phyloP scores from a whole-genome alignment of 2,329 filamentous ascomycete genomes.

The Nemania diffusa region DNA sequence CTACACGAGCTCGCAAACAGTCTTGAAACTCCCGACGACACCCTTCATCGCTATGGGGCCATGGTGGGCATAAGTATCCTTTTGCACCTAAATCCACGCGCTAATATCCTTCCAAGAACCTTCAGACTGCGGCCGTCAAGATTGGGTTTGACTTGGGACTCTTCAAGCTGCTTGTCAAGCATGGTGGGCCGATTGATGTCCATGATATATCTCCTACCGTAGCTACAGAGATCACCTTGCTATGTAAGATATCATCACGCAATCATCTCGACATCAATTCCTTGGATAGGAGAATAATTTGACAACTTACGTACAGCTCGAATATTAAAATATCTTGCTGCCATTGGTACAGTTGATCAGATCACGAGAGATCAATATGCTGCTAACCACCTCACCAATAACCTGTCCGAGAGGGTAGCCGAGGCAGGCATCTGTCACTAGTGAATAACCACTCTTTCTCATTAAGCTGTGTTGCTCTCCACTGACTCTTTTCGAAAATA shows the following conservation, averaged over 20 bases:
- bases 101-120: background rate
- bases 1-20: background rate
- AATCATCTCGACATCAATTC: too few relatives aligned
- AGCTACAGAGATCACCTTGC: background rate
- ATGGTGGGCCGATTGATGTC: background rate
- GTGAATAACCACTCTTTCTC: background rate
- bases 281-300: too few relatives aligned
- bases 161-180: background rate
- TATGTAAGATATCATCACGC: background rate
- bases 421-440: background rate
- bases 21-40: constrained; percentile 1
- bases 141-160: constrained; percentile 1
- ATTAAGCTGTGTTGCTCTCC: too few relatives aligned
- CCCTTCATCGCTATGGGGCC: background rate
- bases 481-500: background rate
- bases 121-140: background rate
- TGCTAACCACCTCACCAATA: background rate
- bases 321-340: background rate
- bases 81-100: background rate
- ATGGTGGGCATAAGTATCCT: background rate
- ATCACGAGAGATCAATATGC: background rate
- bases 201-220: background rate
- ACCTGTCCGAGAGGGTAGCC: background rate
- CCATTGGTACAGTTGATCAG: background rate
- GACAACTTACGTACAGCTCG: background rate